Percentiles rank a stretch among this genome's conserved stretches.
These are phyloP conservation scores for Pseudocercospora ulei DNA, from an alignment of 2,329 filamentous ascomycete genomes.

Conservation along the genomic window DNA sequence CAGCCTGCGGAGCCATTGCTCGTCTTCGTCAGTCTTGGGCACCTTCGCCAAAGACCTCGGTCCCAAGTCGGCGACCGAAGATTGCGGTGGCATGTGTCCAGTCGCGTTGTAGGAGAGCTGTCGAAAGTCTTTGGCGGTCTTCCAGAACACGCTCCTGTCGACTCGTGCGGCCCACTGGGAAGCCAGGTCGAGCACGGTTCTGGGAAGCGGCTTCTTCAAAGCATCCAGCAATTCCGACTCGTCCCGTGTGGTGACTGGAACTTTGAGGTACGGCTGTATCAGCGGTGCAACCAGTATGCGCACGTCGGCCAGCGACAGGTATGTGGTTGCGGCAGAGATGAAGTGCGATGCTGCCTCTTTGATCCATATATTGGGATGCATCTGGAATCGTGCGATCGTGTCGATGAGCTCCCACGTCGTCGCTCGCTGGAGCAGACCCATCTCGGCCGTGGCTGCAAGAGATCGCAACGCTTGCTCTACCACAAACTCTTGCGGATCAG, in stretches of 20 bases:
- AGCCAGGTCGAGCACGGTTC: constrained; percentile 74
- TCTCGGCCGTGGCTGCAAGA: constrained; percentile 72
- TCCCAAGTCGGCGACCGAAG: constrained; percentile 50
- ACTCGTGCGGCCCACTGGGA: constrained; percentile 62
- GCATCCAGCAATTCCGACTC: constrained; percentile 69
- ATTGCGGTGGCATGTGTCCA: constrained; percentile 49
- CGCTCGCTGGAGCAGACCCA: constrained; percentile 75
- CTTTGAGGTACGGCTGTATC: constrained; percentile 70
- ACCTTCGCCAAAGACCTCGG: constrained; percentile 53
- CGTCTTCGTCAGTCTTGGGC: constrained; percentile 79
- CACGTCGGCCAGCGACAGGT: constrained; percentile 67
- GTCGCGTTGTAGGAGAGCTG: constrained; percentile 48
- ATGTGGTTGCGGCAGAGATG: constrained; percentile 63
- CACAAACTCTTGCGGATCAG: constrained; percentile 87
- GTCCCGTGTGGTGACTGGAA: constrained; percentile 57
- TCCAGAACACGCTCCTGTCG: constrained; percentile 83
- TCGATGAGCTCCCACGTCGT: constrained; percentile 83
- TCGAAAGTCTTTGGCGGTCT: constrained; percentile 58
- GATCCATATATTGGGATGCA: constrained; percentile 94
- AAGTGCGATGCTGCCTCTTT: constrained; percentile 81
- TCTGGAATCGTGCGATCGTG: constrained; percentile 70
- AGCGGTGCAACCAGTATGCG: constrained; percentile 75
- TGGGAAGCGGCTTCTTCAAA: constrained; percentile 69
- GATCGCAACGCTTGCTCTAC: constrained; percentile 84
- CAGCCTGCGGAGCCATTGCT: constrained; percentile 79